Conservation (phyloP, 768 basidiomycete species). For the Xanthoconium stramineum region DNA sequence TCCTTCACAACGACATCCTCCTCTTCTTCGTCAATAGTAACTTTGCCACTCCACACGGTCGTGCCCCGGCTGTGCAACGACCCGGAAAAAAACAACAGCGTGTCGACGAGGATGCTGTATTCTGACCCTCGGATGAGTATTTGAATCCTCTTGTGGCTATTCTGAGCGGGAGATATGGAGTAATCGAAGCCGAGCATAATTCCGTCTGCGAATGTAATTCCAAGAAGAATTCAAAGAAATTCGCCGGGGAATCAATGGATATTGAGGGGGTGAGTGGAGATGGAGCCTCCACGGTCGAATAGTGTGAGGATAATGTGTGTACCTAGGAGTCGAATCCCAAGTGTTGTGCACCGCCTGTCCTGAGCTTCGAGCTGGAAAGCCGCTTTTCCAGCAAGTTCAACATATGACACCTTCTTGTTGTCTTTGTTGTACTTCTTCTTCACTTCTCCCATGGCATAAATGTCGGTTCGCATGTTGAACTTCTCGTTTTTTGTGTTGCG, state of each 20-base stretch:
- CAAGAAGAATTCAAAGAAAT: neutral
- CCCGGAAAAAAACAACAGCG: too few relatives aligned
- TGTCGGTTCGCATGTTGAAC: too few relatives aligned
- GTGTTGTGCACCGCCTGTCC: neutral
- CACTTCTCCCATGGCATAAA: too few relatives aligned
- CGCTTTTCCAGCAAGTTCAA: neutral
- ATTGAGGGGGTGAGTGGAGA: neutral
- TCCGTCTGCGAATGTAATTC: neutral
- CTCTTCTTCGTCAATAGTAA: too few relatives aligned
- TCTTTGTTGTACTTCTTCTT: too few relatives aligned
- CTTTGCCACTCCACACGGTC: too few relatives aligned
- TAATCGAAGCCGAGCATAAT: neutral
- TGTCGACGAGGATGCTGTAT: too few relatives aligned
- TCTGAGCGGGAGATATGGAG: neutral
- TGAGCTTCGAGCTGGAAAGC: too few relatives aligned
- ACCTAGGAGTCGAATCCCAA: neutral
- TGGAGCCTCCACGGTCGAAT: slow-evolving; percentile 4
- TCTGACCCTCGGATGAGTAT: neutral
- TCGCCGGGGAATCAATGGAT: neutral
- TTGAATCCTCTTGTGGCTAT: neutral
- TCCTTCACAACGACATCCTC: too few relatives aligned
- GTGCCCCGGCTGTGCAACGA: too few relatives aligned
- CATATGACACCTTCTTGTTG: too few relatives aligned
- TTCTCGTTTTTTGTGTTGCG: too few relatives aligned
- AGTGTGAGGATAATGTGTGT: neutral